These are phyloP conservation scores for Naganishia cerealis DNA, from an alignment of 1,284 basidiomycete species.

Conservation along the genomic window DNA sequence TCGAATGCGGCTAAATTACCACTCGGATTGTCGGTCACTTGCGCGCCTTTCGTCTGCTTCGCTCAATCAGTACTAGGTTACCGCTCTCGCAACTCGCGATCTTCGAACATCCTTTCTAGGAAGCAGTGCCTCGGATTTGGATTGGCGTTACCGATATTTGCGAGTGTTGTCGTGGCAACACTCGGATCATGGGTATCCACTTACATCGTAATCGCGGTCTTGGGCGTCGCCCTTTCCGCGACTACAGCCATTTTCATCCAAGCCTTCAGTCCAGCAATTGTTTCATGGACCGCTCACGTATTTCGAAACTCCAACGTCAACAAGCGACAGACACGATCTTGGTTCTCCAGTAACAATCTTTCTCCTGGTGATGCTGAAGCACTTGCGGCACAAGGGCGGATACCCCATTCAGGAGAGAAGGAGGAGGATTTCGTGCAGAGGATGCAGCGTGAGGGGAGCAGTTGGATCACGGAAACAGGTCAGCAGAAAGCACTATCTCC, in stretches of 20 bases:
- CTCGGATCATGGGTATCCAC: slow-evolving; percentile 18
- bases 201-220: slow-evolving; percentile 13
- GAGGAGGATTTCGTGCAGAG: slow-evolving; percentile 19
- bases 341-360: slow-evolving; percentile 21
- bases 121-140: background rate
- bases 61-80: background rate
- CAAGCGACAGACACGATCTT: slow-evolving; percentile 11
- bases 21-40: slow-evolving; percentile 23
- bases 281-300: background rate
- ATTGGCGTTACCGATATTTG: background rate
- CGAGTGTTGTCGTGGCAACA: slow-evolving; percentile 5
- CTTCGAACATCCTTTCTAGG: no score
- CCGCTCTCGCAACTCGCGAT: background rate
- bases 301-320: background rate
- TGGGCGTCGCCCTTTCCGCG: background rate
- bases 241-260: background rate
- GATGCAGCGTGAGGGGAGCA: slow-evolving; percentile 20
- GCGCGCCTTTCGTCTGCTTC: slow-evolving; percentile 12
- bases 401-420: slow-evolving; percentile 8
- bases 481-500: background rate
- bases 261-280: background rate
- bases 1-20: slow-evolving; percentile 15
- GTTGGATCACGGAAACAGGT: slow-evolving; percentile 33
- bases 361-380: background rate
- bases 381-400: background rate